Base-by-base conservation (phyloP, 2,329 filamentous ascomycete species). In the Colletotrichum higginsianum region DNA sequence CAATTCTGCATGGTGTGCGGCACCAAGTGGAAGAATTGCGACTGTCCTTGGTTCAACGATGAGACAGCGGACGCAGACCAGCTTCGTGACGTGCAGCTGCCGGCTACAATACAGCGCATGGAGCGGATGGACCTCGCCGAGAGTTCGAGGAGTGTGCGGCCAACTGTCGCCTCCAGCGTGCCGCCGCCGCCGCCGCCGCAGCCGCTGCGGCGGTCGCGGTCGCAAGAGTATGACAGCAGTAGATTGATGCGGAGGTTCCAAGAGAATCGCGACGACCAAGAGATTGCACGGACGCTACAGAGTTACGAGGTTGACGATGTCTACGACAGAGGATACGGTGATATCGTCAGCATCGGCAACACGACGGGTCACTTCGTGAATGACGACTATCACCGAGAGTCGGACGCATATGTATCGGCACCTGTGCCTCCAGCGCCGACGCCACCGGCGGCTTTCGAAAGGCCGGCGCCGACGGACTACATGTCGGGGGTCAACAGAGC, bases 1-100 rank as follows among this genome's bases (percentile, higher is more conserved):
- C 89, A 97, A 76, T 97, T 97, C 78, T 98, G 95, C 82, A 95
- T 96, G 89, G 87, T 94, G 35, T 98, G 95, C 78, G 94, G 93
- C 26, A 79, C 85, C 42, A 93, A 93, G 76, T 97, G 94, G 94
- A 96, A 94, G 82, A 91, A 87, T 1, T 97, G 94, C 78, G 90
- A 93, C 64, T 97, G 94, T 75, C 92, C 93, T 0, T 94, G 91
- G 90, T 95, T 95, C 84, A 93, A 91, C 78, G 89, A 91, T 76
- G 86, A 89, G 35, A 74, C 79, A 4, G 79, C 83, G 6, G 89
- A 90, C 62, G 83, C 82, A 15, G 90, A 92, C 74, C 84, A 84
- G 3, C 79, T 89, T 12, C 84, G 86, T 16, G 85, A 89, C 70
- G 86, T 90, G 82, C 82, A 85, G 50, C 80, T 87, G 6, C 84